Percentiles rank a stretch among this genome's conserved stretches.
Evolutionary conservation across 768 basidiomycete species (phyloP).

Genomic region (Gyrodon lividus): DNA sequence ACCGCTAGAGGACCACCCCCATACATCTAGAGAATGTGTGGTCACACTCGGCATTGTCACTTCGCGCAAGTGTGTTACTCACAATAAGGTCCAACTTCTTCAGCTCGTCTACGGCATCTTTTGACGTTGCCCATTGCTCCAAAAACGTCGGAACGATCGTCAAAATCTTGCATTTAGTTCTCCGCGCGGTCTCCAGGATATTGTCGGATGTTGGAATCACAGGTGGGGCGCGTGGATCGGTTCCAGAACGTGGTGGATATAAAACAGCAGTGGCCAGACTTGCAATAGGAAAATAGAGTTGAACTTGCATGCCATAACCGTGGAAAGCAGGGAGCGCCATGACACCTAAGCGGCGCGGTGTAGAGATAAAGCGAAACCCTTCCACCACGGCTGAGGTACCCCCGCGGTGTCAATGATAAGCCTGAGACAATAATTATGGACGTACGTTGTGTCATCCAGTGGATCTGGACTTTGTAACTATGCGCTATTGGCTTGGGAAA

Average conservation of each 20-base stretch:
- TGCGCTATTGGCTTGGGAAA: slow-evolving; percentile 43
- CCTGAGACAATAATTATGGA: not conserved
- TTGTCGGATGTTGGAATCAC: slow-evolving; percentile 21
- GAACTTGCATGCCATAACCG: slow-evolving; percentile 30
- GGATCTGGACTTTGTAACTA: slow-evolving; percentile 29
- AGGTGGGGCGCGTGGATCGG: slow-evolving; percentile 7
- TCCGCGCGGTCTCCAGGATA: slow-evolving; percentile 14
- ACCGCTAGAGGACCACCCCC: slow-evolving; percentile 14
- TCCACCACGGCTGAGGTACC: not conserved
- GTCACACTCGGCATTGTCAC: not conserved
- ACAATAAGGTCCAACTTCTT: slow-evolving; percentile 20
- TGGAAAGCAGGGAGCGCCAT: slow-evolving; percentile 43
- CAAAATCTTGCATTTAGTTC: slow-evolving; percentile 8
- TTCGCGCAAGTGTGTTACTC: not conserved
- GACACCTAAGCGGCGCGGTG: slow-evolving; percentile 21
- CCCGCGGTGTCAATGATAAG: not conserved
- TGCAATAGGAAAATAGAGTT: slow-evolving; percentile 33
- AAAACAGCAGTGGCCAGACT: slow-evolving; percentile 25
- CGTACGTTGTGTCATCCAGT: slow-evolving; percentile 37
- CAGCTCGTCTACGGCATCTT: slow-evolving; percentile 15
- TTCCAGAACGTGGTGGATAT: slow-evolving; percentile 30
- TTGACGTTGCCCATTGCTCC: slow-evolving; percentile 9
- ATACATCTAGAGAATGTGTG: slow-evolving; percentile 2
- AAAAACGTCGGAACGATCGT: slow-evolving; percentile 21
- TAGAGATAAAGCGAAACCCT: not conserved